These are phyloP conservation scores for Blastocystis hominis DNA, from an alignment of 352 stramenopile species.

Conservation along the genomic window DNA sequence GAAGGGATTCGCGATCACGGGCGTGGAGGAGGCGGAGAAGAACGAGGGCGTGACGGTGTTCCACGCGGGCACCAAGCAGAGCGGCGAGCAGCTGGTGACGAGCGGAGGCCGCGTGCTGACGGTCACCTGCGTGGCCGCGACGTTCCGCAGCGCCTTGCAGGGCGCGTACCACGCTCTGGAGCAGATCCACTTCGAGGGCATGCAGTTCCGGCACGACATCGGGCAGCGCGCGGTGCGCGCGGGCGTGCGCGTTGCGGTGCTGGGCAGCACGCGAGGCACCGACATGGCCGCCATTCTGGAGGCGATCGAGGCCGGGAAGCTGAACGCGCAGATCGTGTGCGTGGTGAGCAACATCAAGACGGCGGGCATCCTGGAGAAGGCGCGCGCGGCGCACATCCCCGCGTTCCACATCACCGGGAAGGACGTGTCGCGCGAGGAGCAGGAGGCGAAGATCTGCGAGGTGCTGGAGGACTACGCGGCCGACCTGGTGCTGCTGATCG, in stretches of 20 bases:
- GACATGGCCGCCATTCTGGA: slow-evolving; percentile 70
- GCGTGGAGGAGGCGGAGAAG: slow-evolving; percentile 74
- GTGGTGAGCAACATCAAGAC: slow-evolving; percentile 86
- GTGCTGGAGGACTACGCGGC: slow-evolving; percentile 80
- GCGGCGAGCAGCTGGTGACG: slow-evolving; percentile 71
- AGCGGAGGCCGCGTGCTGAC: slow-evolving; percentile 89
- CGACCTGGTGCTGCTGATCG: slow-evolving; percentile 91
- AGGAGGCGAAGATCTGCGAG: slow-evolving; percentile 85
- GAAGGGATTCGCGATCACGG: slow-evolving; percentile 88
- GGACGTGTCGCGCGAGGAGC: slow-evolving; percentile 77
- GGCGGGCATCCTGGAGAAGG: slow-evolving; percentile 85
- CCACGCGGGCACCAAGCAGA: slow-evolving; percentile 86
- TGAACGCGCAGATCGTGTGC: slow-evolving; percentile 86
- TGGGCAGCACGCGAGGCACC: slow-evolving; percentile 88
- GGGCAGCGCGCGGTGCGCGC: slow-evolving; percentile 74
- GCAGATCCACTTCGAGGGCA: slow-evolving; percentile 78
- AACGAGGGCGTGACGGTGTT: slow-evolving; percentile 86
- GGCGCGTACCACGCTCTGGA: slow-evolving; percentile 73
- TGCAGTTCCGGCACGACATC: slow-evolving; percentile 92
- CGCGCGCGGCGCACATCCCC: slow-evolving; percentile 68
- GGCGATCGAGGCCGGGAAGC: slow-evolving; percentile 62
- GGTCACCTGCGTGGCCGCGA: slow-evolving; percentile 80
- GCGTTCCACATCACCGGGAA: slow-evolving; percentile 63
- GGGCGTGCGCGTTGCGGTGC: slow-evolving; percentile 83
- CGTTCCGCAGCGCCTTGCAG: slow-evolving; percentile 79